Percentiles rank a stretch among this genome's conserved stretches.
These are phyloP conservation scores for Sphaerulina populicola DNA, from an alignment of 2,329 filamentous ascomycete genomes.

Conservation along the genomic window DNA sequence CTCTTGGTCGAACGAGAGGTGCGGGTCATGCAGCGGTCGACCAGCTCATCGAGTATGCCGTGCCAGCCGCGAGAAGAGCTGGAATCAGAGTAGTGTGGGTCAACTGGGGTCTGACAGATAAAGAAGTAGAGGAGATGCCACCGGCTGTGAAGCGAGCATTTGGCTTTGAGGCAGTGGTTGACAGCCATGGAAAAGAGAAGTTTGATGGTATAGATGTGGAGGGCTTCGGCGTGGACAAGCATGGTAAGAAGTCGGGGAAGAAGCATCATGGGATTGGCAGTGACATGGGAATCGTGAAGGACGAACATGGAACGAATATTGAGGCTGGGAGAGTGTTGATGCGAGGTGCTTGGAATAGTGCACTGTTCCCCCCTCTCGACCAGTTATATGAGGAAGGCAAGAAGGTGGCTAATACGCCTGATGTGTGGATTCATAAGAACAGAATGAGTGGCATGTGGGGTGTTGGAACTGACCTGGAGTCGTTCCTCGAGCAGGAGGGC, in stretches of 20 bases:
- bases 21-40: slow-evolving; percentile 38
- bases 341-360: slow-evolving; percentile 50
- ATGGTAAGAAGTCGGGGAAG: slow-evolving; percentile 22
- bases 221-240: slow-evolving; percentile 22
- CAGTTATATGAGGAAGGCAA: slow-evolving; percentile 31
- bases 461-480: slow-evolving; percentile 37
- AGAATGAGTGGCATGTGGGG: slow-evolving; percentile 52
- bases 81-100: slow-evolving; percentile 48
- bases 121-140: slow-evolving; percentile 45
- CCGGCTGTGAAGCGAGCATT: slow-evolving; percentile 45
- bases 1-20: slow-evolving; percentile 31
- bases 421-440: slow-evolving; percentile 50
- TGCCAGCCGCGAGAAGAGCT: slow-evolving; percentile 44
- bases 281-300: slow-evolving; percentile 25
- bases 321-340: slow-evolving; percentile 43
- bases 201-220: slow-evolving; percentile 12
- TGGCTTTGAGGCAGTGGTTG: slow-evolving; percentile 32
- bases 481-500: slow-evolving; percentile 36
- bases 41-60: slow-evolving; percentile 38
- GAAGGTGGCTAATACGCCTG: slow-evolving; percentile 29
- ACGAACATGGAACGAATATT: slow-evolving; percentile 38
- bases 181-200: slow-evolving; percentile 12
- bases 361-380: slow-evolving; percentile 43
- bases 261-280: slow-evolving; percentile 31
- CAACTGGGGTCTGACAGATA: slow-evolving; percentile 51